Percentiles rank a stretch among this genome's conserved stretches.
Evolutionary conservation across 2,329 filamentous ascomycete genomes (phyloP).

Genomic region (Fusarium aywerte): DNA sequence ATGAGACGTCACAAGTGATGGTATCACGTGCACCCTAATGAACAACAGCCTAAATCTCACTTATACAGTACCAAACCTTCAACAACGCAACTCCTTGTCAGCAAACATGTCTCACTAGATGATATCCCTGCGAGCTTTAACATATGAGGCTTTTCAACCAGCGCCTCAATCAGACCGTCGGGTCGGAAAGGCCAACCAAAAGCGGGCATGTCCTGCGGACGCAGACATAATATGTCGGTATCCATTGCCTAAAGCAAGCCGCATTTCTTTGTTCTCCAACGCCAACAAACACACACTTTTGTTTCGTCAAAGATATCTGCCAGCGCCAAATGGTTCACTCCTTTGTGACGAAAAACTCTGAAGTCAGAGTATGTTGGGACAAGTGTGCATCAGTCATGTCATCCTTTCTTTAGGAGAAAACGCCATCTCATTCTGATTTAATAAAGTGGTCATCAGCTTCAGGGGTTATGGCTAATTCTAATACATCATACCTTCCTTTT

Average conservation of each 20-base stretch:
- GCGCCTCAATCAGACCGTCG: slow-evolving; percentile 26
- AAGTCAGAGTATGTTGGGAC: slow-evolving; percentile 23
- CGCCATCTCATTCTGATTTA: slow-evolving; percentile 40
- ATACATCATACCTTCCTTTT: not conserved
- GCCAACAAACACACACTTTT: slow-evolving; percentile 39
- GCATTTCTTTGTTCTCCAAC: slow-evolving; percentile 44
- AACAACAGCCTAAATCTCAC: slow-evolving; percentile 8
- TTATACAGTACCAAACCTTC: slow-evolving; percentile 22
- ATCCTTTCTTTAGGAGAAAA: slow-evolving; percentile 30
- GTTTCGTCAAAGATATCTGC: slow-evolving; percentile 23
- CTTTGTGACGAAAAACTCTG: slow-evolving; percentile 15
- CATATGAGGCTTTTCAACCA: not conserved
- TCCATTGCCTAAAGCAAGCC: slow-evolving; percentile 34
- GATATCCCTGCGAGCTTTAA: not conserved
- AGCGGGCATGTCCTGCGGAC: slow-evolving; percentile 19
- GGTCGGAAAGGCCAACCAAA: slow-evolving; percentile 20
- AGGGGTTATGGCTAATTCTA: not conserved
- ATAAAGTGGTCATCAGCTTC: slow-evolving; percentile 21
- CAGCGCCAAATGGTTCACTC: slow-evolving; percentile 32
- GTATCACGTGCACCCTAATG: slow-evolving; percentile 26
- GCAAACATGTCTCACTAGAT: slow-evolving; percentile 2
- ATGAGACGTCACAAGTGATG: slow-evolving; percentile 26
- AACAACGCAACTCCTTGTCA: slow-evolving; percentile 6
- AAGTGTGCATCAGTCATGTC: slow-evolving; percentile 17
- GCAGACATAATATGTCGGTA: slow-evolving; percentile 14